These are phyloP conservation scores for Mycena sp. DNA, from an alignment of 1,284 basidiomycete genomes.

Conservation along the genomic window DNA sequence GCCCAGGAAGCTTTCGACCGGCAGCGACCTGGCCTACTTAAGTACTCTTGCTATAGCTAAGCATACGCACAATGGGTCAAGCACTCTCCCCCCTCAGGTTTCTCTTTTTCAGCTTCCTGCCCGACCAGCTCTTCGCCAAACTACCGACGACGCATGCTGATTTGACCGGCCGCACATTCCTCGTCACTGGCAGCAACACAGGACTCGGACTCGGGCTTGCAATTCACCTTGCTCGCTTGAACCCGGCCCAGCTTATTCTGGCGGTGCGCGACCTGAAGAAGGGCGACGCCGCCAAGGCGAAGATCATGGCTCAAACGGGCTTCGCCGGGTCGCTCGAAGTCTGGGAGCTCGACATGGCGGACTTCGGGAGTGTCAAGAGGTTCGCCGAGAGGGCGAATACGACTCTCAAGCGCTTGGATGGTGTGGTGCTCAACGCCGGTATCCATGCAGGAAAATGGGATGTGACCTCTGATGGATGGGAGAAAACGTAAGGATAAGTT, in stretches of 20 bases:
- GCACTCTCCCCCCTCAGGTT: not conserved
- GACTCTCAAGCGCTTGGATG: conserved; percentile 16
- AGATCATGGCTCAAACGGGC: conserved; percentile 33
- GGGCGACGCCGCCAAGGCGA: conserved; percentile 43
- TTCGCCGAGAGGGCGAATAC: conserved; percentile 18
- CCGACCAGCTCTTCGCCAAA: conserved; percentile 21
- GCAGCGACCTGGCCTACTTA: too few species aligned
- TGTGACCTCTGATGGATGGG: conserved; percentile 23
- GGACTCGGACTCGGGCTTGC: conserved; percentile 53
- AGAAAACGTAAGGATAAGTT: conserved; percentile 21
- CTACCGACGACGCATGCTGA: conserved; percentile 1
- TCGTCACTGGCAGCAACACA: conserved; percentile 48
- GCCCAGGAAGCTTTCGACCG: too few species aligned
- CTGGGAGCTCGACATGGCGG: conserved; percentile 26
- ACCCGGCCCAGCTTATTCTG: conserved; percentile 49
- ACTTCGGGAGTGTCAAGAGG: conserved; percentile 15
- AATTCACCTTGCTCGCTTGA: conserved; percentile 53
- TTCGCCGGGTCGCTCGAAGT: conserved; percentile 21
- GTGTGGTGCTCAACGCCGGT: conserved; percentile 23
- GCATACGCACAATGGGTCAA: too few species aligned
- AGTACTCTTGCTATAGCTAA: too few species aligned
- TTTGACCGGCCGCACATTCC: conserved; percentile 40
- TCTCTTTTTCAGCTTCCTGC: conserved; percentile 10
- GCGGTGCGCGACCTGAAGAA: conserved; percentile 49
- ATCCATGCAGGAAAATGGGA: conserved; percentile 1